phyloP scores from a whole-genome alignment of 202 grass and related monocot species.

The Setaria italica region DNA sequence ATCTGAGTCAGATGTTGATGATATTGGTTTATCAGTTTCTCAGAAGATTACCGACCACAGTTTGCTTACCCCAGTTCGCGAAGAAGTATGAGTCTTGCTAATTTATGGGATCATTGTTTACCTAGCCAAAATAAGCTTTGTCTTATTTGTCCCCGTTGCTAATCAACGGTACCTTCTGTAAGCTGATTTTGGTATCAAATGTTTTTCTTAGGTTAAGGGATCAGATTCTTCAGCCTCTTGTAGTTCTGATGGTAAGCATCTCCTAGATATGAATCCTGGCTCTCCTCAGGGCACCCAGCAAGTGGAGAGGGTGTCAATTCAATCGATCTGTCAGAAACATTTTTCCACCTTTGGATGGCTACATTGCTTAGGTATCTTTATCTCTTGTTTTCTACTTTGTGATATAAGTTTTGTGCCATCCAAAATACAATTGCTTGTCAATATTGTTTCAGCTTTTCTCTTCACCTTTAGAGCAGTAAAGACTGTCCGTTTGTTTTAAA shows the following conservation, averaged over 20 bases:
- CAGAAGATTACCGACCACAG: slow-evolving; percentile 50
- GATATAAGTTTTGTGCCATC: background rate
- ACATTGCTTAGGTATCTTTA: slow-evolving; percentile 43
- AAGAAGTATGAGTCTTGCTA: slow-evolving; percentile 61
- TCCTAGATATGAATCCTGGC: slow-evolving; percentile 40
- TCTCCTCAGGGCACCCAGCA: slow-evolving; percentile 25
- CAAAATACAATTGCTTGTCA: slow-evolving; percentile 16
- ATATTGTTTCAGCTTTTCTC: background rate
- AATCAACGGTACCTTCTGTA: background rate
- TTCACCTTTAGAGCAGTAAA: background rate
- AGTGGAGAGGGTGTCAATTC: slow-evolving; percentile 34
- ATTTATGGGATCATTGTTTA: background rate
- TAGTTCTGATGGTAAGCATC: slow-evolving; percentile 49
- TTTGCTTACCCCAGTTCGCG: slow-evolving; percentile 61
- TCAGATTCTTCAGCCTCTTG: slow-evolving; percentile 56
- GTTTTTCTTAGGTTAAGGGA: slow-evolving; percentile 51
- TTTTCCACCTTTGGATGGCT: slow-evolving; percentile 35
- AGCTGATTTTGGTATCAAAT: slow-evolving; percentile 34
- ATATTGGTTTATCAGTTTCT: slow-evolving; percentile 53
- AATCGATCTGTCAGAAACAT: slow-evolving; percentile 20
- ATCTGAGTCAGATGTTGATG: slow-evolving; percentile 70
- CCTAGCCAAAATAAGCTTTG: background rate
- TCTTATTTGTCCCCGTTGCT: background rate
- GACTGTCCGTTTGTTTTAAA: background rate
- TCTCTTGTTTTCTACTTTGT: slow-evolving; percentile 10